Percentiles rank a stretch among this genome's conserved stretches.
Conservation (phyloP, 768 basidiomycete species). For the Podaxis pistillaris region DNA sequence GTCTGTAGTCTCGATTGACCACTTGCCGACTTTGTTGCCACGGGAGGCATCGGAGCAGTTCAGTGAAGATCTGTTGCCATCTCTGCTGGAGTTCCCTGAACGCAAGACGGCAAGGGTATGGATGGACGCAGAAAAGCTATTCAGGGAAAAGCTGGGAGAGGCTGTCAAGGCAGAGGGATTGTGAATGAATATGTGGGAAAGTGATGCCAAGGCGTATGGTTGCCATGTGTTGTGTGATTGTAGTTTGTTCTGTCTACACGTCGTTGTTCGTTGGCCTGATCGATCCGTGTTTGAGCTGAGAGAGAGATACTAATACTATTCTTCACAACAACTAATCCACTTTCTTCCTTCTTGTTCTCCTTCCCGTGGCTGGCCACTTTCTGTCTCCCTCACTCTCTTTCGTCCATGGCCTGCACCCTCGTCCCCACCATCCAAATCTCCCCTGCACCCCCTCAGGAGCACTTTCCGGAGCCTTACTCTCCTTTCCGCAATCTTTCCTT, state of each 20-base stretch:
- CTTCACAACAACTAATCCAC: constrained; percentile 15
- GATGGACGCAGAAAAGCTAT: constrained; percentile 85
- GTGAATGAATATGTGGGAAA: constrained; percentile 17
- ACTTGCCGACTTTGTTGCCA: constrained; percentile 92
- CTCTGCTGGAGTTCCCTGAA: constrained; percentile 77
- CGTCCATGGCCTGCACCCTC: constrained; percentile 42
- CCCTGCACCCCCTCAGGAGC: constrained; percentile 57
- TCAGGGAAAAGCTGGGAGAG: constrained; percentile 52
- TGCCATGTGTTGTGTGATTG: constrained; percentile 17
- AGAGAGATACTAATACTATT: constrained; percentile 14
- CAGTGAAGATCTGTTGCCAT: constrained; percentile 82
- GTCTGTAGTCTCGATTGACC: constrained; percentile 93
- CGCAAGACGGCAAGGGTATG: constrained; percentile 73
- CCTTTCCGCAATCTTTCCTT: constrained; percentile 47
- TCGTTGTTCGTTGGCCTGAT: constrained; percentile 1
- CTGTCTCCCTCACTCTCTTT: constrained; percentile 20
- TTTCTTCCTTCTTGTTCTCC: constrained; percentile 33
- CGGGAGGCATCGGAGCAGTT: constrained; percentile 98
- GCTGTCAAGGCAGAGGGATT: constrained; percentile 40
- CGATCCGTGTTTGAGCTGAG: neutral
- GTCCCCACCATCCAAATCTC: constrained; percentile 74
- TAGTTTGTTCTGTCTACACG: constrained; percentile 3
- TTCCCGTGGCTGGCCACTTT: constrained; percentile 31
- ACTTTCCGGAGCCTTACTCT: constrained; percentile 54
- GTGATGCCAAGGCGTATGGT: constrained; percentile 12